Percentiles rank a stretch among this genome's conserved stretches.
phyloP scores from a whole-genome alignment of 2,329 filamentous ascomycete species.

The Epicoccum nigrum region DNA sequence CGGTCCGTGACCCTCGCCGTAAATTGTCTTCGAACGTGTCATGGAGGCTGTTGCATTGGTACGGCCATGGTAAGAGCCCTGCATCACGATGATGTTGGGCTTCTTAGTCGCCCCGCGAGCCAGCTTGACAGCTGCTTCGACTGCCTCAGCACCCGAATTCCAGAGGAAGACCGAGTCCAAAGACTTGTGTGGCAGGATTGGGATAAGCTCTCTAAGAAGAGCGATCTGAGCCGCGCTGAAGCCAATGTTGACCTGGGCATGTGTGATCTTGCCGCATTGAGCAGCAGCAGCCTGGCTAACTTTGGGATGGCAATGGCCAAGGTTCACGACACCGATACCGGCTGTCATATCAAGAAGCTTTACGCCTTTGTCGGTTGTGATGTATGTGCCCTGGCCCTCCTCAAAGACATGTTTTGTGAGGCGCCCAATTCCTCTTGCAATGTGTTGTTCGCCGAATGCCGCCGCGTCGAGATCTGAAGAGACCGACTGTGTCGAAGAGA shows the following conservation, averaged over 20 bases:
- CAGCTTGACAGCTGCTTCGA: constrained; percentile 38
- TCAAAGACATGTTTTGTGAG: constrained; percentile 42
- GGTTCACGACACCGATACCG: constrained; percentile 39
- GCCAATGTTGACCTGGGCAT: constrained; percentile 40
- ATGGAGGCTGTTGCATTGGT: constrained; percentile 39
- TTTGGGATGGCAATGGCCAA: constrained; percentile 41
- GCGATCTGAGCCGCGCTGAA: constrained; percentile 39
- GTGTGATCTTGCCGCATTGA: constrained; percentile 40
- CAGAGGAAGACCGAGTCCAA: constrained; percentile 39
- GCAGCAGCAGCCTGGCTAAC: constrained; percentile 38
- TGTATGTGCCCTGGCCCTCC: constrained; percentile 37
- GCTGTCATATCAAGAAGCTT: constrained; percentile 40
- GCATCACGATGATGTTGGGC: constrained; percentile 42
- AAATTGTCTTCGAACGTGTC: constrained; percentile 40
- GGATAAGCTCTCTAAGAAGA: constrained; percentile 35
- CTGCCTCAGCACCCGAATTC: constrained; percentile 41
- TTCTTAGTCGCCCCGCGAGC: constrained; percentile 39
- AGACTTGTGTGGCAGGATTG: constrained; percentile 36
- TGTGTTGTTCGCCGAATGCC: constrained; percentile 37
- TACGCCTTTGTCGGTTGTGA: constrained; percentile 40
- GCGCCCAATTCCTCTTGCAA: constrained; percentile 39
- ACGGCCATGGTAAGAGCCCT: constrained; percentile 40
- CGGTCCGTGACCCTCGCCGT: constrained; percentile 39
- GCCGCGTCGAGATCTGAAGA: constrained; percentile 29
- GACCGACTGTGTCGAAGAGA: constrained; percentile 24